phyloP scores from a whole-genome alignment of 305 asterid species.

The Fraxinus sp. region DNA sequence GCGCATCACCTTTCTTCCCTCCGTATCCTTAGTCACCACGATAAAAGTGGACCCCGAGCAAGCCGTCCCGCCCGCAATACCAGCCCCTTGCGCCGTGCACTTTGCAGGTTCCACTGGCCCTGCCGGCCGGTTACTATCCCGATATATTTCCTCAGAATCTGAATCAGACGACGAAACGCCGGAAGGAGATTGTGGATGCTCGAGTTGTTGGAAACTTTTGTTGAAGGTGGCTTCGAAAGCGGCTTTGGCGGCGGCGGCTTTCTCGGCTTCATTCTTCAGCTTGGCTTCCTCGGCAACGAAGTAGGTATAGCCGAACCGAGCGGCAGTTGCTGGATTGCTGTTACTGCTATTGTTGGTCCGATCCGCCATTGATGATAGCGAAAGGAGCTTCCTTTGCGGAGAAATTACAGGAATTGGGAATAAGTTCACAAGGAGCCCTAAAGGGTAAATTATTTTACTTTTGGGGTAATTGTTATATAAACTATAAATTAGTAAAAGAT shows the following conservation, averaged over 20 bases:
- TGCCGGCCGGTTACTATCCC: conserved; percentile 45
- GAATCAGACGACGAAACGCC: conserved; percentile 37
- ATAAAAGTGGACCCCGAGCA: conserved; percentile 69
- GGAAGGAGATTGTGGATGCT: conserved; percentile 38
- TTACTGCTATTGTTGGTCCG: conserved; percentile 35
- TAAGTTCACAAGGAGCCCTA: background rate
- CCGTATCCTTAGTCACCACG: conserved; percentile 76
- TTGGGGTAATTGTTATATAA: no score
- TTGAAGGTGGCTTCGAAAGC: conserved; percentile 96
- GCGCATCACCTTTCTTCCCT: conserved; percentile 68
- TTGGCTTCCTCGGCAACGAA: conserved; percentile 98
- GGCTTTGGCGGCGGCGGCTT: conserved; percentile 94
- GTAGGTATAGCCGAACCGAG: no score
- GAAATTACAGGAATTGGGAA: background rate
- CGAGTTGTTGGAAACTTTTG: conserved; percentile 32
- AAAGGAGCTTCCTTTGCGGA: background rate
- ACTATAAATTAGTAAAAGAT: no score
- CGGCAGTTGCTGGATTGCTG: conserved; percentile 34
- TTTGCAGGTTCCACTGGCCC: conserved; percentile 84
- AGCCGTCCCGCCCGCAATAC: conserved; percentile 95
- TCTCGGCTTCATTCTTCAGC: conserved; percentile 91
- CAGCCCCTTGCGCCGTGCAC: conserved; percentile 92
- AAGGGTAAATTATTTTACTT: background rate
- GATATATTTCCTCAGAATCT: conserved; percentile 57
- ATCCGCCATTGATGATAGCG: conserved; percentile 54